Conservation (phyloP, 1,139 yeast genomes). For the Yamadazyma triangularis region DNA sequence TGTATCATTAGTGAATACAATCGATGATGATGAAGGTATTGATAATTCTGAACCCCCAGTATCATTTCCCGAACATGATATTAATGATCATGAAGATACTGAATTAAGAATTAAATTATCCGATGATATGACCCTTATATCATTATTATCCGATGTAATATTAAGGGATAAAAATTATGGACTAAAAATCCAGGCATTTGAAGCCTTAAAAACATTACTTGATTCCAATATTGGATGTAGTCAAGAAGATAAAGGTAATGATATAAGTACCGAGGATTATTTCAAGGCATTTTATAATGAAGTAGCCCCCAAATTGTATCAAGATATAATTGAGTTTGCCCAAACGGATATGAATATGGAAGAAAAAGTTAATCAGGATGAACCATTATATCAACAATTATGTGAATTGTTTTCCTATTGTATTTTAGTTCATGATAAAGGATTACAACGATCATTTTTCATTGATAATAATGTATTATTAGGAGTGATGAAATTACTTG, state of each 20-base stretch:
- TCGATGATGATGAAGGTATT: slow-evolving; percentile 31
- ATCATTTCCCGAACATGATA: slow-evolving; percentile 5
- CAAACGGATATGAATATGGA: slow-evolving; percentile 11
- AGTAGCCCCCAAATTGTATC: slow-evolving; percentile 59
- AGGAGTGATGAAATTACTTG: slow-evolving; percentile 48
- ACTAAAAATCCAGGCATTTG: slow-evolving; percentile 74
- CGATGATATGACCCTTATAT: slow-evolving; percentile 59
- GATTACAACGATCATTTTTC: slow-evolving; percentile 56
- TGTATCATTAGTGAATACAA: slow-evolving; percentile 54
- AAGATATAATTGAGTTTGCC: slow-evolving; percentile 39
- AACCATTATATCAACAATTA: slow-evolving; percentile 54
- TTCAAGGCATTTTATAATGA: slow-evolving; percentile 56
- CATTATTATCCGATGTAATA: slow-evolving; percentile 58
- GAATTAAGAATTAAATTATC: slow-evolving; percentile 32
- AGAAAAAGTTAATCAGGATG: slow-evolving; percentile 21
- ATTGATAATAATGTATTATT: slow-evolving; percentile 50
- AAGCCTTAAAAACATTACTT: slow-evolving; percentile 70
- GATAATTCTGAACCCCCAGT: slow-evolving; percentile 32
- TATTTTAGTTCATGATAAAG: slow-evolving; percentile 55
- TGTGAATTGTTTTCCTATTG: slow-evolving; percentile 71
- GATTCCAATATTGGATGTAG: slow-evolving; percentile 48
- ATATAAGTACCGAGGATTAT: slow-evolving; percentile 47
- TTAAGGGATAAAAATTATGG: slow-evolving; percentile 66
- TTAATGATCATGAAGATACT: slow-evolving; percentile 8
- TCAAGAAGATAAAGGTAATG: slow-evolving; percentile 18